These are phyloP conservation scores for Oleoguttula mirabilis DNA, from an alignment of 495 filamentous ascomycete genomes.

Conservation along the genomic window DNA sequence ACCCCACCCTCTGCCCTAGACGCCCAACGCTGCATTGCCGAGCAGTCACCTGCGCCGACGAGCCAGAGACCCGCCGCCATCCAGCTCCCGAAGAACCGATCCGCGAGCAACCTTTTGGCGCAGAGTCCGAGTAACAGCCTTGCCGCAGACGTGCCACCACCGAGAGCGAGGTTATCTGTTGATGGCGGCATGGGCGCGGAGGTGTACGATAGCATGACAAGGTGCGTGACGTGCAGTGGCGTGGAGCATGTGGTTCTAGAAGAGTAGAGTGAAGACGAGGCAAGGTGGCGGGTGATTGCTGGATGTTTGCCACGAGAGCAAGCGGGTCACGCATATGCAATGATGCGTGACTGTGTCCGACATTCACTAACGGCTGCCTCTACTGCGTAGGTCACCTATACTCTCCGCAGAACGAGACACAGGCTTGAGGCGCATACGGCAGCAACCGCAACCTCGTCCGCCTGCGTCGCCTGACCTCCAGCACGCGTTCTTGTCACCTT, in stretches of 20 bases:
- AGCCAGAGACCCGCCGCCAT: no score
- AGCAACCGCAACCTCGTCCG: constrained; percentile 43
- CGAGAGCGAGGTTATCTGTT: constrained; percentile 6
- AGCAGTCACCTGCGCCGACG: no score
- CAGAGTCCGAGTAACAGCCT: constrained; percentile 1
- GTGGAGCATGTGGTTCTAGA: not conserved
- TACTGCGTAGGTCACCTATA: constrained; percentile 20
- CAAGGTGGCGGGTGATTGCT: no score
- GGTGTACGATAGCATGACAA: constrained; percentile 18
- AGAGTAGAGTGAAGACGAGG: no score
- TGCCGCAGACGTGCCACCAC: constrained; percentile 3
- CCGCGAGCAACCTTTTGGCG: constrained; percentile 5
- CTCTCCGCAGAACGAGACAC: constrained; percentile 26
- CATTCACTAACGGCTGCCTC: no score
- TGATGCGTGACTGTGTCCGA: no score
- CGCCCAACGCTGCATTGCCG: no score
- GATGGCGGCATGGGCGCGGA: constrained; percentile 6
- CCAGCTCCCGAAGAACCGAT: constrained; percentile 16
- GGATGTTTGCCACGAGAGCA: no score
- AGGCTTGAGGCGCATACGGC: constrained; percentile 84
- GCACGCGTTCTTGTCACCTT: constrained; percentile 10
- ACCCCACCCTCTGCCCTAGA: no score
- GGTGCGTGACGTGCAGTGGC: constrained; percentile 6
- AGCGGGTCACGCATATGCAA: no score
- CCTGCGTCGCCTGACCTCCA: constrained; percentile 37